Evolutionary conservation across 768 basidiomycete species (phyloP).

Genomic region (Peribolospora baueri): DNA sequence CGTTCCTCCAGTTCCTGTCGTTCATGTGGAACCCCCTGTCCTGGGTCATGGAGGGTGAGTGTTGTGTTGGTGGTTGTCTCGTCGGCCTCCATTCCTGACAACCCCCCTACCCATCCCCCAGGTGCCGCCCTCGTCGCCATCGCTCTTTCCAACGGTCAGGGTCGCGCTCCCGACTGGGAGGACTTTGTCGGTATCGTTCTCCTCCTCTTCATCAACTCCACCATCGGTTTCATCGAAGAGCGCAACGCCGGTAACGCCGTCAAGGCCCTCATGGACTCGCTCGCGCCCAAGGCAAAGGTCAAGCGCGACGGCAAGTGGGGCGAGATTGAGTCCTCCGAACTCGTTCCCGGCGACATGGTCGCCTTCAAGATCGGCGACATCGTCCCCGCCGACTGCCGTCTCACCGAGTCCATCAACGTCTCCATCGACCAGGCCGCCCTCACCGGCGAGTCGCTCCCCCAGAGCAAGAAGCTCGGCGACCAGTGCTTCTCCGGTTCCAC

Average conservation of each 20-base stretch:
- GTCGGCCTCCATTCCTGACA: not conserved
- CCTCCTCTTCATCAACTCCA: slow-evolving; percentile 76
- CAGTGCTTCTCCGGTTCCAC: slow-evolving; percentile 98
- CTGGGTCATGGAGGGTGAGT: slow-evolving; percentile 86
- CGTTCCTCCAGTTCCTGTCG: slow-evolving; percentile 39
- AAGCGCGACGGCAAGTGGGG: slow-evolving; percentile 62
- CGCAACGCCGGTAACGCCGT: slow-evolving; percentile 93
- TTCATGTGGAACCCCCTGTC: slow-evolving; percentile 99
- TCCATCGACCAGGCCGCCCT: slow-evolving; percentile 96
- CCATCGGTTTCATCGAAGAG: slow-evolving; percentile 97
- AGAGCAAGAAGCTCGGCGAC: slow-evolving; percentile 73
- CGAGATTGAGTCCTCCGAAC: slow-evolving; percentile 68
- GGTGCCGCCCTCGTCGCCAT: slow-evolving; percentile 58
- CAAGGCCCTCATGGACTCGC: slow-evolving; percentile 97
- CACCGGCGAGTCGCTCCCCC: slow-evolving; percentile 88
- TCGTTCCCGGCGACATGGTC: slow-evolving; percentile 89
- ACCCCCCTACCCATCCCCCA: not conserved
- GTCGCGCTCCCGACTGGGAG: slow-evolving; percentile 73
- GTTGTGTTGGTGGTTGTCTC: not conserved
- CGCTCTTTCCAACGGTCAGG: slow-evolving; percentile 76
- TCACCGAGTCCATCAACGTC: slow-evolving; percentile 86
- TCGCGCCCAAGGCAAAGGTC: slow-evolving; percentile 89
- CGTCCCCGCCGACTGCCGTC: slow-evolving; percentile 91
- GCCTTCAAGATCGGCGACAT: slow-evolving; percentile 99
- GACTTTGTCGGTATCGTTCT: slow-evolving; percentile 93